These are phyloP conservation scores for Malassezia japonica DNA, from an alignment of 1,284 basidiomycete genomes.

Conservation along the genomic window DNA sequence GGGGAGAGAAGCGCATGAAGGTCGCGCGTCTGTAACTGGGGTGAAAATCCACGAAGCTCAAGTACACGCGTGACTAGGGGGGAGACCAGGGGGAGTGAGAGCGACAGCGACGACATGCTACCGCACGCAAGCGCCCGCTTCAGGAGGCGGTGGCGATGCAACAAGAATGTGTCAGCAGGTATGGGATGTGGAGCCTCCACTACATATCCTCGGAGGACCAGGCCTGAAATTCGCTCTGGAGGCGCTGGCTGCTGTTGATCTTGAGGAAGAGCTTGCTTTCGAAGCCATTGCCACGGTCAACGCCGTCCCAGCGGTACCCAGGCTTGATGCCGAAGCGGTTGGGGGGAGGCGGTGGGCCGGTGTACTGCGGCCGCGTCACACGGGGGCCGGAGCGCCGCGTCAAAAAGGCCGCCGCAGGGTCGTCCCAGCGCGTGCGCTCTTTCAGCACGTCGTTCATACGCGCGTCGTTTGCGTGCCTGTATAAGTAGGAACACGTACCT, in stretches of 20 bases:
- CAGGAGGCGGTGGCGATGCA: not conserved
- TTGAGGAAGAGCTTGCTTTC: slow-evolving; percentile 64
- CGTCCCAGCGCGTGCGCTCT: slow-evolving; percentile 76
- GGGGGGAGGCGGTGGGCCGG: slow-evolving; percentile 74
- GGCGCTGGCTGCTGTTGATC: slow-evolving; percentile 56
- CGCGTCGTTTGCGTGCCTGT: slow-evolving; percentile 64
- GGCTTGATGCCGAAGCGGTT: slow-evolving; percentile 91
- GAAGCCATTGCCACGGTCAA: slow-evolving; percentile 72
- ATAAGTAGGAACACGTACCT: not conserved
- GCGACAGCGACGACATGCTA: slow-evolving; percentile 9
- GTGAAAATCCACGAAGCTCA: slow-evolving; percentile 76
- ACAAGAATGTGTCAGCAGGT: too few species aligned
- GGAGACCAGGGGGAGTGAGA: slow-evolving; percentile 52
- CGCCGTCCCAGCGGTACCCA: slow-evolving; percentile 81
- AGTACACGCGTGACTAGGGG: slow-evolving; percentile 93
- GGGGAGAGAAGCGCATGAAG: slow-evolving; percentile 81
- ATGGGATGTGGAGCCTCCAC: not conserved
- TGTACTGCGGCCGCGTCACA: slow-evolving; percentile 67
- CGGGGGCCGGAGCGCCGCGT: slow-evolving; percentile 54
- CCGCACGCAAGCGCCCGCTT: not conserved
- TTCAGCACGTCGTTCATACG: slow-evolving; percentile 74
- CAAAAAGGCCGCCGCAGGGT: slow-evolving; percentile 85
- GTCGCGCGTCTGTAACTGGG: slow-evolving; percentile 93
- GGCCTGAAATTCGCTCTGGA: slow-evolving; percentile 5
- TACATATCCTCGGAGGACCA: slow-evolving; percentile 17